These are phyloP conservation scores for Dacryopinax primogenitus DNA, from an alignment of 768 basidiomycete genomes.

Conservation along the genomic window DNA sequence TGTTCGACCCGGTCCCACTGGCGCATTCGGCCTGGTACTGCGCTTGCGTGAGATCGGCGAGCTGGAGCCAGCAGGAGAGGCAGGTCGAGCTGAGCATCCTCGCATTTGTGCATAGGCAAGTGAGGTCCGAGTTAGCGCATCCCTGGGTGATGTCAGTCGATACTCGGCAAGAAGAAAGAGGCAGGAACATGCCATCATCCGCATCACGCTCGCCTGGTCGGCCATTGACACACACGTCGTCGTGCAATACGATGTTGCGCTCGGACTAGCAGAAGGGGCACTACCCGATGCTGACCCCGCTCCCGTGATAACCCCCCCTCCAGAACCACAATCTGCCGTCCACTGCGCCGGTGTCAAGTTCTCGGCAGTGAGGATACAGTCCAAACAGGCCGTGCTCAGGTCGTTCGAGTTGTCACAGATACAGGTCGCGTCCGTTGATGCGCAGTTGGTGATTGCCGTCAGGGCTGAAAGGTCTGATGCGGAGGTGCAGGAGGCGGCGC, in stretches of 20 bases:
- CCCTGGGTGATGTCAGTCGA: background rate
- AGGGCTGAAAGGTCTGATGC: background rate
- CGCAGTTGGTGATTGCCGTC: background rate
- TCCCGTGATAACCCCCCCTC: background rate
- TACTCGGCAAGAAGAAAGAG: background rate
- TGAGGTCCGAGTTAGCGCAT: background rate
- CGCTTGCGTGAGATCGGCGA: background rate
- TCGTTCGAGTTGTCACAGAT: background rate
- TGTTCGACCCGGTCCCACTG: background rate
- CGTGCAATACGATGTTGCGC: background rate
- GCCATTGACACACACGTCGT: background rate
- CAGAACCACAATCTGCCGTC: background rate
- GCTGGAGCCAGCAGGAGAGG: background rate
- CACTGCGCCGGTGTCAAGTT: background rate
- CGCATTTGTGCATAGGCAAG: background rate
- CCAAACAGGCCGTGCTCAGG: background rate
- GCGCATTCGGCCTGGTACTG: background rate
- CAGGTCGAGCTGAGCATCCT: background rate
- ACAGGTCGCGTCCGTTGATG: background rate
- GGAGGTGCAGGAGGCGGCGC: background rate
- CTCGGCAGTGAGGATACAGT: background rate
- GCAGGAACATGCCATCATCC: background rate
- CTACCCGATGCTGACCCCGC: background rate
- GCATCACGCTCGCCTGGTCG: background rate
- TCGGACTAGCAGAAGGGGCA: background rate